Percentiles rank a stretch among this genome's conserved stretches.
These are phyloP conservation scores for Oxyria digyna DNA, from an alignment of 148 eudicot genomes.

Conservation along the genomic window DNA sequence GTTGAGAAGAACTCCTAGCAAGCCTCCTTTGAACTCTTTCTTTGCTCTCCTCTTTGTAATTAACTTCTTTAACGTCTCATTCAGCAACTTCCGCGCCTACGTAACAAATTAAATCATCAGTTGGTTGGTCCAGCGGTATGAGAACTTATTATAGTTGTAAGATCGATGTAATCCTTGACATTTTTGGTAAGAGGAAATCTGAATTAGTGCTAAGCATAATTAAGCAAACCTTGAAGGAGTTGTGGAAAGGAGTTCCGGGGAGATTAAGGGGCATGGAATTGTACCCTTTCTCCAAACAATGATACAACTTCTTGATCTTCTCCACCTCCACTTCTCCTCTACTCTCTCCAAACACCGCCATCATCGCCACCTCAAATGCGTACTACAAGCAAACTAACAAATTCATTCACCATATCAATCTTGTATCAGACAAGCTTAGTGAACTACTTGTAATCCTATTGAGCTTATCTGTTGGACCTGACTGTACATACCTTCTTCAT, in stretches of 20 bases:
- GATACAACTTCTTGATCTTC: constrained; percentile 45
- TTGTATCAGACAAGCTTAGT: too few relatives aligned
- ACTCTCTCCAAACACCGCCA: constrained; percentile 55
- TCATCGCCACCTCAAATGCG: constrained; percentile 82
- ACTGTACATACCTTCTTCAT: constrained; percentile 58
- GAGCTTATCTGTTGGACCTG: too few relatives aligned
- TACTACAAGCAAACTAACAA: constrained; percentile 43
- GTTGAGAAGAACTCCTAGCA: constrained; percentile 35
- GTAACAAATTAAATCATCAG: too few relatives aligned
- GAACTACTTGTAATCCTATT: too few relatives aligned
- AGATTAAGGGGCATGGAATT: constrained; percentile 86
- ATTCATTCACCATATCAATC: too few relatives aligned
- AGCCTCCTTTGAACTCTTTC: constrained; percentile 21
- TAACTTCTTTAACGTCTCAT: constrained; percentile 36
- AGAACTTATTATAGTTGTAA: too few relatives aligned
- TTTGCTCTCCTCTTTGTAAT: constrained; percentile 32
- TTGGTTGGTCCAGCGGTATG: too few relatives aligned
- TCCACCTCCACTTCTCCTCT: constrained; percentile 37
- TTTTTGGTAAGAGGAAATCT: too few relatives aligned
- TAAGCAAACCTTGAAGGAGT: constrained; percentile 42
- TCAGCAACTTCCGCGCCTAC: constrained; percentile 69
- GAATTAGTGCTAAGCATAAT: too few relatives aligned
- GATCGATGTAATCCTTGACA: too few relatives aligned
- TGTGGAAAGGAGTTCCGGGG: constrained; percentile 64
- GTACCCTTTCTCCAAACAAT: constrained; percentile 67